These are phyloP conservation scores for Xerocomus spinulosus DNA, from an alignment of 768 basidiomycete genomes.

Conservation along the genomic window DNA sequence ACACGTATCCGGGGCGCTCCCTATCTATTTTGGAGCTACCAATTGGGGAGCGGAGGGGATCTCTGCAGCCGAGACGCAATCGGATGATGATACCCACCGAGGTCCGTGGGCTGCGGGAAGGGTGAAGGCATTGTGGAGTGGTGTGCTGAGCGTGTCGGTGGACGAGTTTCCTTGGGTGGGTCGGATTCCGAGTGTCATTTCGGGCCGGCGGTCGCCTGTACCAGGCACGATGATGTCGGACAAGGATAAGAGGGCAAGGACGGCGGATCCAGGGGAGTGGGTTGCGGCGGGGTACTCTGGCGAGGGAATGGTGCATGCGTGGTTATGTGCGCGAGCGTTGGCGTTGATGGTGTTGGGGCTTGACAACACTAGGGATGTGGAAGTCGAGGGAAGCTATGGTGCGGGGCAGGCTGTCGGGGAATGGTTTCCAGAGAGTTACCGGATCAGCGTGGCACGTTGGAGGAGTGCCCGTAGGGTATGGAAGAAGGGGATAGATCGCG, in stretches of 20 bases:
- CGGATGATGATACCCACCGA: slow-evolving; percentile 12
- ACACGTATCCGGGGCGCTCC: slow-evolving; percentile 48
- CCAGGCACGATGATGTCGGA: neutral
- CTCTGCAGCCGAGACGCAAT: slow-evolving; percentile 10
- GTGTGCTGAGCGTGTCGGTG: slow-evolving; percentile 56
- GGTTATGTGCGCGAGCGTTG: slow-evolving; percentile 56
- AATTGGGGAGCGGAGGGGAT: slow-evolving; percentile 42
- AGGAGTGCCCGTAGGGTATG: slow-evolving; percentile 2
- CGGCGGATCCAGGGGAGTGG: slow-evolving; percentile 56
- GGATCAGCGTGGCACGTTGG: slow-evolving; percentile 13
- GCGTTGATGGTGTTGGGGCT: slow-evolving; percentile 54
- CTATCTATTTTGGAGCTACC: slow-evolving; percentile 46
- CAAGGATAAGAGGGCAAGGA: slow-evolving; percentile 5
- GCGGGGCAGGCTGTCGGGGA: slow-evolving; percentile 19
- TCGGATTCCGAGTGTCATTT: slow-evolving; percentile 46
- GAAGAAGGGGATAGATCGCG: slow-evolving; percentile 6
- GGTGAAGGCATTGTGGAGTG: slow-evolving; percentile 59
- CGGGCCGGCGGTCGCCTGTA: slow-evolving; percentile 36
- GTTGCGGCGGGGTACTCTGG: slow-evolving; percentile 66
- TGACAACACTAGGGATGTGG: slow-evolving; percentile 18
- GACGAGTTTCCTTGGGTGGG: slow-evolving; percentile 71
- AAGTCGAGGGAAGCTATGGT: slow-evolving; percentile 18
- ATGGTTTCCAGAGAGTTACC: slow-evolving; percentile 24
- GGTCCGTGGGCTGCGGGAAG: slow-evolving; percentile 39
- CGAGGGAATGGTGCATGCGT: slow-evolving; percentile 72